Conservation (phyloP, 2,329 filamentous ascomycete species). For the Helminthosporium solani region DNA sequence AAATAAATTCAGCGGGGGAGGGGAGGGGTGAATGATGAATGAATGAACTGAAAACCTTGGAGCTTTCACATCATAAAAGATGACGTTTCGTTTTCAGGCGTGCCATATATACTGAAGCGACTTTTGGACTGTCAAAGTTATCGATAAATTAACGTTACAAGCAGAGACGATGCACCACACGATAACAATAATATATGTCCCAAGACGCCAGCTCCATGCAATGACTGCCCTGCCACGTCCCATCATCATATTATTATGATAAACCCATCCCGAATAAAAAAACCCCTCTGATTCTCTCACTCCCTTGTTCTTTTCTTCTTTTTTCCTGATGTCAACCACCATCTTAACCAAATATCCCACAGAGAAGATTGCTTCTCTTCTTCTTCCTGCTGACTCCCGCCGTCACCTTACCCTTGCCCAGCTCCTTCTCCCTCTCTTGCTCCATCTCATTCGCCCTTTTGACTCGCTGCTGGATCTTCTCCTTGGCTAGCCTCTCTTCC, state of each 20-base stretch:
- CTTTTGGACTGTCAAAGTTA: too few species aligned
- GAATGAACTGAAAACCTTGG: too few species aligned
- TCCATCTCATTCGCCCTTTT: conserved; percentile 33
- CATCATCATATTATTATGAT: background rate
- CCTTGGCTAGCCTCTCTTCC: conserved; percentile 10
- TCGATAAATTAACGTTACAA: too few species aligned
- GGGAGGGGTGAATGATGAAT: background rate
- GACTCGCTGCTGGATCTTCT: conserved; percentile 26
- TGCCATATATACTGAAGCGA: too few species aligned
- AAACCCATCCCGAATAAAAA: too few species aligned
- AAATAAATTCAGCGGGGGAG: background rate
- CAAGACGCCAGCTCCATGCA: too few species aligned
- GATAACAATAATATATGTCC: too few species aligned
- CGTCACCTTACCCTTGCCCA: conserved; percentile 13
- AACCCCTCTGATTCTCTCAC: background rate
- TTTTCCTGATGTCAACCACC: conserved; percentile 7
- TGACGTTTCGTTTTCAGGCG: too few species aligned
- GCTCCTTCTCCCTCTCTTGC: conserved; percentile 23
- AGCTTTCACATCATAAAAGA: too few species aligned
- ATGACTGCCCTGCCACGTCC: background rate
- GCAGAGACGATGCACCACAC: too few species aligned
- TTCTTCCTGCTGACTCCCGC: conserved; percentile 9
- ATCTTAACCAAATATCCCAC: conserved; percentile 8
- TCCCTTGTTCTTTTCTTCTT: background rate
- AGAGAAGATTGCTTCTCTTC: conserved; percentile 2